Conservation (phyloP, 164 flowering plant genomes). For the Malania oleifera region DNA sequence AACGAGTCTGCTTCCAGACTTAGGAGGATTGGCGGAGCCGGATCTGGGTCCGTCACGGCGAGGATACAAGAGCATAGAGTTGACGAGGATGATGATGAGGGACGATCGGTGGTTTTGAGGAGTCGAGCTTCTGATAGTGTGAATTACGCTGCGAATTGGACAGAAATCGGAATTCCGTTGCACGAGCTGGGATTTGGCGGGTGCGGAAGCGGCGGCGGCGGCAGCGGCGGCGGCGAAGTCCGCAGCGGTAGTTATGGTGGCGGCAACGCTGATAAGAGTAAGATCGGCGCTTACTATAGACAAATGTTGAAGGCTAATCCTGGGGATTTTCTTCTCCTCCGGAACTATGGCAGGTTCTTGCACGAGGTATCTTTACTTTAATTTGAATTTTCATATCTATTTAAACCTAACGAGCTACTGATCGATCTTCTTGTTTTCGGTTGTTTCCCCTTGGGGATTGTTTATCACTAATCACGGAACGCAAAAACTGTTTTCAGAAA, state of each 20-base stretch:
- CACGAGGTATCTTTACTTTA: conserved; percentile 51
- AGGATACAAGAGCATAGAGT: conserved; percentile 37
- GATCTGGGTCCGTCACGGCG: conserved; percentile 30
- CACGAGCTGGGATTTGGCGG: conserved; percentile 28
- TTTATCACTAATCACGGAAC: too few species aligned
- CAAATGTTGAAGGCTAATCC: conserved; percentile 65
- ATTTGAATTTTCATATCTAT: too few species aligned
- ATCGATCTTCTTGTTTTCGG: too few species aligned
- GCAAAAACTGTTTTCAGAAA: too few species aligned
- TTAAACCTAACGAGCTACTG: too few species aligned
- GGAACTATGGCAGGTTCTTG: conserved; percentile 75
- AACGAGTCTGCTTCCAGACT: neutral
- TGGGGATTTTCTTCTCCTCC: conserved; percentile 50
- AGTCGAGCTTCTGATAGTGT: conserved; percentile 4
- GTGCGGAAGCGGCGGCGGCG: conserved; percentile 22
- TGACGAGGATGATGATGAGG: neutral
- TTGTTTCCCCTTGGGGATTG: too few species aligned
- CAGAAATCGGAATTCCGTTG: conserved; percentile 15
- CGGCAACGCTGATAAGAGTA: conserved; percentile 25
- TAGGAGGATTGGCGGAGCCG: conserved; percentile 8
- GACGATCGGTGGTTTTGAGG: conserved; percentile 12
- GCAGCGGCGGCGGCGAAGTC: neutral
- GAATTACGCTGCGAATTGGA: conserved; percentile 11
- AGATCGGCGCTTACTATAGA: conserved; percentile 52
- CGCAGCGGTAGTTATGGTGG: conserved; percentile 3